phyloP scores from a whole-genome alignment of 495 filamentous ascomycete species.

The Barbatosphaeria neglecta region DNA sequence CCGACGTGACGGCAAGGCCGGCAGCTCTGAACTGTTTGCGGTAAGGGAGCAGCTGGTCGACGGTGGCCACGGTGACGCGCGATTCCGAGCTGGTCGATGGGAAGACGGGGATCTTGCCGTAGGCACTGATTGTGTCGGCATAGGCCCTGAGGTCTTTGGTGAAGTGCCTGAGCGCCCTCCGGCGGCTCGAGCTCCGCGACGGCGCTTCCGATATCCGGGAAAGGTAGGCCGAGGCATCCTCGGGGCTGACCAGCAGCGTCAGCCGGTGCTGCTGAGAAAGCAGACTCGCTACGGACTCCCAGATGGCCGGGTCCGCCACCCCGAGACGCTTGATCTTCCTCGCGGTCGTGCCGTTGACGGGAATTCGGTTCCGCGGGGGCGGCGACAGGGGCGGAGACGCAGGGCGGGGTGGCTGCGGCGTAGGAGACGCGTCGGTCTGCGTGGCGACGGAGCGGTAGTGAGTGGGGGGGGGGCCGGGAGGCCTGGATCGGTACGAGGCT shows the following conservation, averaged over 20 bases:
- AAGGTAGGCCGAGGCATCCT: not conserved
- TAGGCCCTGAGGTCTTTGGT: conserved; percentile 30
- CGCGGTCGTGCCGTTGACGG: not conserved
- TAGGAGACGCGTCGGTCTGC: no score
- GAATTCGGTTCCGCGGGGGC: conserved; percentile 9
- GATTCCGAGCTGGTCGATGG: conserved; percentile 18
- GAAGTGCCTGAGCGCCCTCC: conserved; percentile 25
- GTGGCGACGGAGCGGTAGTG: no score
- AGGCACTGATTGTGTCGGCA: conserved; percentile 13
- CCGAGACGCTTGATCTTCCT: conserved; percentile 11
- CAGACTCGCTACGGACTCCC: conserved; percentile 23
- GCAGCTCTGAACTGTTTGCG: conserved; percentile 30
- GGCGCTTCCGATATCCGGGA: not conserved
- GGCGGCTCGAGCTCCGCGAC: conserved; percentile 25
- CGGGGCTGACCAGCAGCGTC: conserved; percentile 15
- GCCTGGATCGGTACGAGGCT: not conserved
- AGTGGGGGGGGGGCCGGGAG: not conserved
- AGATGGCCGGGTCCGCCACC: conserved; percentile 18
- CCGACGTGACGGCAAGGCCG: conserved; percentile 38
- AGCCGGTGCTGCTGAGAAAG: conserved; percentile 24
- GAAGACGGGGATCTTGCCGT: conserved; percentile 14
- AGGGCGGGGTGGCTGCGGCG: no score
- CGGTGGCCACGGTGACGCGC: conserved; percentile 26
- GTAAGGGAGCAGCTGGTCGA: conserved; percentile 33
- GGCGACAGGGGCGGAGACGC: not conserved